Evolutionary conservation across 805 yeast genomes (phyloP), one percentile per base, ranked within the genome.

Genomic region (Starmerella stigmatis): DNA sequence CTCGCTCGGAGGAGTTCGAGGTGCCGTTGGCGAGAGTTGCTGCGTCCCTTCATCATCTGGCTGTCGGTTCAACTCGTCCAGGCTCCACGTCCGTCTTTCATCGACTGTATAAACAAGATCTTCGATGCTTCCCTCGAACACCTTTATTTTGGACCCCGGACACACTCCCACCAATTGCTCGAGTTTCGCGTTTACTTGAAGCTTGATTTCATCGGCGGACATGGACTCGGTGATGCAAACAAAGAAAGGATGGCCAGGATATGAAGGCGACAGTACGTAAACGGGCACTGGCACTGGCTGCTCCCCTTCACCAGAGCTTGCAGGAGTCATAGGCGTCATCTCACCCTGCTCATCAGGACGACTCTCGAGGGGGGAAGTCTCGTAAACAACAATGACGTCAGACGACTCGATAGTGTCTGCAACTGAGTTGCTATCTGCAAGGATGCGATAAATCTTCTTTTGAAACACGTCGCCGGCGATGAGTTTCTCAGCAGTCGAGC

Each of bases 341-440:
- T n/a, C 23, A 2, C n/a, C 16, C 9, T 32, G 11, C 2, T 32
- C 35, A 5, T 32, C 35, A 17, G 13, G 5, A 6, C 17, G 7
- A 19, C 7, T 17, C 16, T 36, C 21, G 5, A 13, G 40, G 9
- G 38, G 38, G 15, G 15, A n/a, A 5, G 8, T 15, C 22, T 76
- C 81, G 59, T 86, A 84, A 52, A 86, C 77, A 43, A 79, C 70
- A 30, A 84, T 68, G 12, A 71, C 71, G 56, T 86, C 96, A 26
- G 69, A 64, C 7, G 69, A 70, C 1, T 74, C 65, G 16, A 86
- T 81, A 37, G 81, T 61, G 48, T 81, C 92, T 21, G 79, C 71
- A 35, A 68, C 64, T n/a, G 64, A 63, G 33, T 71, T 78, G n/a
- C 75, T 61, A 33, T 74, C 72, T 50, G 79, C 86, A 61, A 78